Percentiles rank a stretch among this genome's conserved stretches.
These are phyloP conservation scores for Camellia oleifera DNA, from an alignment of 179 eudicot species.

Conservation along the genomic window DNA sequence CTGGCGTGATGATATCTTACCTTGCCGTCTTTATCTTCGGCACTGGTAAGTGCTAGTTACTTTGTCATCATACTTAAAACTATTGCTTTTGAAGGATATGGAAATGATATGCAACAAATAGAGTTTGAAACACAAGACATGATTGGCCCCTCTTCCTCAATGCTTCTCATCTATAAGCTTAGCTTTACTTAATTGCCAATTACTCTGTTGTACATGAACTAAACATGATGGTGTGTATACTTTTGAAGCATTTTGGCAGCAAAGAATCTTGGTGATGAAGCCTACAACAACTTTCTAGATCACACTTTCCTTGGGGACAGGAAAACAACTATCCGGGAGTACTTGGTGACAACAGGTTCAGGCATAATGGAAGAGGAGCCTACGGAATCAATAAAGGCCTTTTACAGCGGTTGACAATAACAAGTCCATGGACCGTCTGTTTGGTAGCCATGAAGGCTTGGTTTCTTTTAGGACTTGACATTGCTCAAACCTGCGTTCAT, in stretches of 20 bases:
- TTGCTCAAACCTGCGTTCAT: neutral
- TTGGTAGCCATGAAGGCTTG: neutral
- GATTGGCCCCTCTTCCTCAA: neutral
- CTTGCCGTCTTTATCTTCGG: constrained; percentile 85
- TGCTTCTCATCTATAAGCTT: neutral
- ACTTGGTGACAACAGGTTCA: constrained; percentile 67
- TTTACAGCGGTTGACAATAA: constrained; percentile 69
- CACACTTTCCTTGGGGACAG: constrained; percentile 89
- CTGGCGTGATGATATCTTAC: constrained; percentile 88
- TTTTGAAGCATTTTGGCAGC: constrained; percentile 85
- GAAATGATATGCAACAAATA: neutral
- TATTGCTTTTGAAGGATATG: neutral
- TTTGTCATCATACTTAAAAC: neutral
- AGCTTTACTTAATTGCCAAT: neutral
- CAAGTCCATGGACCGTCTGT: neutral
- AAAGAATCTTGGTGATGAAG: constrained; percentile 68
- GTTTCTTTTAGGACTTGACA: neutral
- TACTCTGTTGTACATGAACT: neutral
- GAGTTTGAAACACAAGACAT: neutral
- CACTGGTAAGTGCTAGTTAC: constrained; percentile 59
- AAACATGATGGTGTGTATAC: neutral
- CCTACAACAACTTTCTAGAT: constrained; percentile 73
- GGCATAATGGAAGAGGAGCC: constrained; percentile 99
- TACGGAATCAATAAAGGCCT: constrained; percentile 59
- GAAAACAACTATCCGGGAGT: constrained; percentile 71